phyloP scores from a whole-genome alignment of 1,284 basidiomycete genomes.

The Ceratobasidium papillatum region DNA sequence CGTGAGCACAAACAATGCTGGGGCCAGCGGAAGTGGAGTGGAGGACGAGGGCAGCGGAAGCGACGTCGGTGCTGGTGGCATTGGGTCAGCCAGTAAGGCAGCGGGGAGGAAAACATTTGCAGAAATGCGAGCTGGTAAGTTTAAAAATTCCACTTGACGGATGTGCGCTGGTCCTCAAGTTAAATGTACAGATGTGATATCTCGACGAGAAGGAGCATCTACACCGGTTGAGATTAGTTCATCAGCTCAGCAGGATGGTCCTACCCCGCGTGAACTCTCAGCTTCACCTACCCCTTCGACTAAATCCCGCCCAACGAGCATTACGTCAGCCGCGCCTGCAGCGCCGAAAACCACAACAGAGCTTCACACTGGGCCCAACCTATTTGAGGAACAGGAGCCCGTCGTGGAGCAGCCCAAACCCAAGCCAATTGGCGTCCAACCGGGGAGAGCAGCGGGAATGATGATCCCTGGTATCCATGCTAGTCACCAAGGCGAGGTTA shows the following conservation, averaged over 20 bases:
- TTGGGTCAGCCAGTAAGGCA: conserved; percentile 8
- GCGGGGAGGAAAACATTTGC: conserved; percentile 42
- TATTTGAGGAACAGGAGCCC: conserved; percentile 8
- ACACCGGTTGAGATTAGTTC: neutral
- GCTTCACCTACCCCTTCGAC: conserved; percentile 2
- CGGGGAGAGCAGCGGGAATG: conserved; percentile 44
- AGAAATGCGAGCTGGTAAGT: conserved; percentile 42
- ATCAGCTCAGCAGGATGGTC: conserved; percentile 17
- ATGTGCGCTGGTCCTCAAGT: neutral
- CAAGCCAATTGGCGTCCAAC: conserved; percentile 43
- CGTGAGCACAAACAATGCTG: neutral
- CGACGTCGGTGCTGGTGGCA: conserved; percentile 1
- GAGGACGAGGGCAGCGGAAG: conserved; percentile 37
- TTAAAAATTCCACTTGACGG: neutral
- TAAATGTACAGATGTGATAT: conserved; percentile 23
- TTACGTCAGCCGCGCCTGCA: conserved; percentile 34
- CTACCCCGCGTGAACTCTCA: neutral
- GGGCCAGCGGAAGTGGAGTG: conserved; percentile 1
- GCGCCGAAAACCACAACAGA: conserved; percentile 42
- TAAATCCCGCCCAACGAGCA: conserved; percentile 17
- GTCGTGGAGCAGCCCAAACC: conserved; percentile 22
- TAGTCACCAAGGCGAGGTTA: conserved; percentile 45
- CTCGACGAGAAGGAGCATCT: conserved; percentile 38
- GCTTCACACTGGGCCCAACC: conserved; percentile 22
- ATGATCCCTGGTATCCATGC: conserved; percentile 46